Conservation (phyloP, 179 eudicot species). For the Dionaea muscipula region DNA sequence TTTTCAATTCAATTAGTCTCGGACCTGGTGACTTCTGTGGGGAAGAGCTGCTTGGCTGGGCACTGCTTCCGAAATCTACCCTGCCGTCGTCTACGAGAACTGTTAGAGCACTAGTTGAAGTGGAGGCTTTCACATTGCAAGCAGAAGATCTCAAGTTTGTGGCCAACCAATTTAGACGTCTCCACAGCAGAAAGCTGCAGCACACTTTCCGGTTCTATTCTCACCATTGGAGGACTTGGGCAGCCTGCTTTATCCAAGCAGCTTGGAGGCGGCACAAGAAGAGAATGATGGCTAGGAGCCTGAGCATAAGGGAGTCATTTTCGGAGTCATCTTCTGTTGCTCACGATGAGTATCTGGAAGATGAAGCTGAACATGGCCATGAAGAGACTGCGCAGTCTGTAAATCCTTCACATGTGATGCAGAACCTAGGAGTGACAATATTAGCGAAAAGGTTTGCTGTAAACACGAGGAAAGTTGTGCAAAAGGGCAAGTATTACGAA, state of each 20-base stretch:
- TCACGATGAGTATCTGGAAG: slow-evolving; percentile 12
- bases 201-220: slow-evolving; percentile 73
- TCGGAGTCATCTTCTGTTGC: slow-evolving; percentile 22
- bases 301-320: slow-evolving; percentile 29
- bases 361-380: slow-evolving; percentile 15
- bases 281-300: slow-evolving; percentile 31
- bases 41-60: slow-evolving; percentile 84
- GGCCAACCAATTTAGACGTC: slow-evolving; percentile 71
- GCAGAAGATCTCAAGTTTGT: slow-evolving; percentile 77
- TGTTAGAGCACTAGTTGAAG: slow-evolving; percentile 54
- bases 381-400: slow-evolving; percentile 5
- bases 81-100: slow-evolving; percentile 71
- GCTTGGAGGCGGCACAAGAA: slow-evolving; percentile 58
- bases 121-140: slow-evolving; percentile 62
- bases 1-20: slow-evolving; percentile 52
- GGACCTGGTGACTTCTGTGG: slow-evolving; percentile 79
- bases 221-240: slow-evolving; percentile 82
- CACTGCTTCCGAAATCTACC: slow-evolving; percentile 43
- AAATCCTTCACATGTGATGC: slow-evolving; percentile 21
- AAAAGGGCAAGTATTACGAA: slow-evolving; percentile 31
- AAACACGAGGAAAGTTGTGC: slow-evolving; percentile 43
- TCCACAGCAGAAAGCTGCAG: slow-evolving; percentile 65
- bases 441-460: slow-evolving; percentile 38
- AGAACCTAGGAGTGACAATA: slow-evolving; percentile 21
- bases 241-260: slow-evolving; percentile 68